Percentiles rank a stretch among this genome's conserved stretches.
Evolutionary conservation across 192 early-diverging fungal species (phyloP).

Genomic region (Powellomyces hirtus): DNA sequence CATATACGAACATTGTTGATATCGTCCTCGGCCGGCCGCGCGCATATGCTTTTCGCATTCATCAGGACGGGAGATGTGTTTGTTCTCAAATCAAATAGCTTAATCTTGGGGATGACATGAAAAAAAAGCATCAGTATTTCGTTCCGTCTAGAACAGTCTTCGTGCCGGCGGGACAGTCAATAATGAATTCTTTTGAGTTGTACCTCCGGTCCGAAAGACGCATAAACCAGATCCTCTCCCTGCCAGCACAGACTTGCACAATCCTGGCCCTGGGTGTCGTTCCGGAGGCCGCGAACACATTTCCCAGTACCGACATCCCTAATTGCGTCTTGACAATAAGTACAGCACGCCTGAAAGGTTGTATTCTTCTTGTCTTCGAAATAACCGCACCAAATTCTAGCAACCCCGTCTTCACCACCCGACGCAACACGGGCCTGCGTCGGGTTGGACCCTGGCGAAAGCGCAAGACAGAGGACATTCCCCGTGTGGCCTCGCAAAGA

Average conservation of each 20-base stretch:
- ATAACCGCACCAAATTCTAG: no score
- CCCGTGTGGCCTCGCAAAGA: no score
- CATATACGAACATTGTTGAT: constrained; percentile 22
- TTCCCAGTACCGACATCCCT: not conserved
- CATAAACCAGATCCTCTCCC: not conserved
- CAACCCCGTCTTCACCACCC: no score
- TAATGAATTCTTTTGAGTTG: no score
- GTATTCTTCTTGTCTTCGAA: no score
- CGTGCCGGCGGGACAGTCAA: no score
- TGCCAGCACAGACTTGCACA: not conserved
- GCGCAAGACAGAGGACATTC: no score
- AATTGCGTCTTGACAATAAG: no score
- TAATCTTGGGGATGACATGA: not conserved
- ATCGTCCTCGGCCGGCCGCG: constrained; percentile 9
- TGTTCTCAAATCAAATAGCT: constrained; percentile 5
- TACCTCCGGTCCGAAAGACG: constrained; percentile 1
- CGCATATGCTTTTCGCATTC: not conserved
- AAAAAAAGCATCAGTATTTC: not conserved
- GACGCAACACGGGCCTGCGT: no score
- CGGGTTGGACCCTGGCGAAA: no score
- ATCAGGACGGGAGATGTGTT: not conserved
- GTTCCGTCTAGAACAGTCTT: no score
- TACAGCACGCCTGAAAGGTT: no score
- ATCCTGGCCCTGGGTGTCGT: not conserved
- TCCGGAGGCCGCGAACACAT: not conserved